Percentiles rank a stretch among this genome's conserved stretches.
Conservation (phyloP, 1,139 yeast genomes). For the Candida tropicalis region DNA sequence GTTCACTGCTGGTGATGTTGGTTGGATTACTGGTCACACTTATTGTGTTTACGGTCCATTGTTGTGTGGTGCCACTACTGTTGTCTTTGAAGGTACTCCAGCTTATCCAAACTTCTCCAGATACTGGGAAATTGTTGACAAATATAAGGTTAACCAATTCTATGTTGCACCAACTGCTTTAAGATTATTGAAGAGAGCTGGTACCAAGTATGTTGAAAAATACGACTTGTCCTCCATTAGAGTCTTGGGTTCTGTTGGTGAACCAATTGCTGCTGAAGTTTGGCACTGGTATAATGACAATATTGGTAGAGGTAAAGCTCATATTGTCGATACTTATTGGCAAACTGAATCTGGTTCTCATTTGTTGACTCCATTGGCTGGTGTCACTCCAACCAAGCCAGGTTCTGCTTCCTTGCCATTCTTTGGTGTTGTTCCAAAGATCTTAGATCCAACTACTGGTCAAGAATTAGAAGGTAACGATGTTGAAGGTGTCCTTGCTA, state of each 20-base stretch:
- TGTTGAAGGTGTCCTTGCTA: slow-evolving; percentile 76
- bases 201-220: slow-evolving; percentile 64
- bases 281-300: slow-evolving; percentile 91
- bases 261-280: slow-evolving; percentile 89
- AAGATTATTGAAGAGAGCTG: slow-evolving; percentile 81
- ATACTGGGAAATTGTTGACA: slow-evolving; percentile 82
- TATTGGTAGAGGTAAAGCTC: slow-evolving; percentile 75
- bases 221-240: slow-evolving; percentile 68
- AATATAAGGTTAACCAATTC: slow-evolving; percentile 77
- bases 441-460: slow-evolving; percentile 73
- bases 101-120: slow-evolving; percentile 80
- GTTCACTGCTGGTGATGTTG: slow-evolving; percentile 87
- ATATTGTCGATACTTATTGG: slow-evolving; percentile 82
- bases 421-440: slow-evolving; percentile 70
- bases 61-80: slow-evolving; percentile 76
- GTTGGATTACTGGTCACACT: slow-evolving; percentile 90
- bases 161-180: slow-evolving; percentile 92
- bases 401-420: slow-evolving; percentile 81
- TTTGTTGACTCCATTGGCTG: slow-evolving; percentile 70
- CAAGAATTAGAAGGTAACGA: slow-evolving; percentile 61
- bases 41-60: slow-evolving; percentile 84
- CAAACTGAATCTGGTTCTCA: slow-evolving; percentile 84
- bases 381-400: slow-evolving; percentile 74
- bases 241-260: slow-evolving; percentile 86
- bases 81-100: slow-evolving; percentile 86